Conservation (phyloP, 1,139 yeast species). For the Pneumocystis oryctolagi region DNA sequence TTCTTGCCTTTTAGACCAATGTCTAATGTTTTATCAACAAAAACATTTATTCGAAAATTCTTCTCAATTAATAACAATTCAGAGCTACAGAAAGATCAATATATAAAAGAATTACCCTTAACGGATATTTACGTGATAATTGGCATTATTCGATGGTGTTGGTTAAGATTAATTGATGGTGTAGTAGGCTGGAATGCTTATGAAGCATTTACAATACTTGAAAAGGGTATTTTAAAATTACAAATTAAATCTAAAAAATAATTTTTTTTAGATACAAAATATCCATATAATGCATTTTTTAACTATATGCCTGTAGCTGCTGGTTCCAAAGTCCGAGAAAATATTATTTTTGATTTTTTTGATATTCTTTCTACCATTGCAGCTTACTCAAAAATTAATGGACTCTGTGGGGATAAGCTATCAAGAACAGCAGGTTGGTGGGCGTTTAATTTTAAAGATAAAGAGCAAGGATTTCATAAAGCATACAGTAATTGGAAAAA, state of each 20-base stretch:
- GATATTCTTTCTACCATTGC: conserved; percentile 68
- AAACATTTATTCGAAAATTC: neutral
- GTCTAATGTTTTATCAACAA: neutral
- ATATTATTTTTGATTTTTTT: conserved; percentile 73
- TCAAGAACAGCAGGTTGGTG: conserved; percentile 74
- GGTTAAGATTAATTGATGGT: conserved; percentile 71
- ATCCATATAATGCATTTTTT: conserved; percentile 8
- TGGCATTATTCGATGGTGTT: conserved; percentile 25
- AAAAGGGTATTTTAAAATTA: conserved; percentile 29
- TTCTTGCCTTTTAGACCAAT: neutral
- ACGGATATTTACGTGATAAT: conserved; percentile 20
- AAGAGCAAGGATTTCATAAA: neutral
- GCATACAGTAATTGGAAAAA: neutral
- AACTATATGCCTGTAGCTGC: conserved; percentile 8
- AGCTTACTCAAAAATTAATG: conserved; percentile 67
- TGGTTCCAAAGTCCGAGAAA: conserved; percentile 2
- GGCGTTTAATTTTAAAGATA: conserved; percentile 45
- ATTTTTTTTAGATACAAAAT: conserved; percentile 7
- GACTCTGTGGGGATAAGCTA: conserved; percentile 64
- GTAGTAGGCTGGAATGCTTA: conserved; percentile 80
- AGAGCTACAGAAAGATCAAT: conserved; percentile 15
- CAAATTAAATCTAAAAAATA: neutral
- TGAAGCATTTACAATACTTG: conserved; percentile 49
- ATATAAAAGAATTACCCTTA: conserved; percentile 22
- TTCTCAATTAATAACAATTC: neutral